Evolutionary conservation across 495 filamentous ascomycete genomes (phyloP), one percentile per base, ranked within the genome.

Genomic region (Talaromyces borbonicus): DNA sequence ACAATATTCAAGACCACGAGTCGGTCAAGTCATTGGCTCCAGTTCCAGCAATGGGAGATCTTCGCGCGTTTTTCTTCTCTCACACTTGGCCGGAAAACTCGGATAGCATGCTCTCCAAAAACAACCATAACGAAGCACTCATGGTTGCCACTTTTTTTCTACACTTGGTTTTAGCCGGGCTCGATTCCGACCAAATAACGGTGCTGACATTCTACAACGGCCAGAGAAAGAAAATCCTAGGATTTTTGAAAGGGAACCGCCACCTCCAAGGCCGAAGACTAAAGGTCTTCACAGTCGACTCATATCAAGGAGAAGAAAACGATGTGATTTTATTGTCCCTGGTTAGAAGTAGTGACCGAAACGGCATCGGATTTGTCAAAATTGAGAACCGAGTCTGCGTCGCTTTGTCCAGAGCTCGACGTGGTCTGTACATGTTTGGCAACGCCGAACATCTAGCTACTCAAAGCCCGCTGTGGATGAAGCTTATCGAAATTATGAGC

Each of bases 291-390:
- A 96, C 92, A 0, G 86, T 97, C 0, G 92, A 97, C 55, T 89
- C 85, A 0, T 96, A 90, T 58, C 92, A 97, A 56, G 90, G 90
- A 22, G 88, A 96, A 57, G 89, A 97, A 53, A 96, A 96, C 52
- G 86, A 87, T 15, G 69, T 96, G 27, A 66, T 96, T 14, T 52
- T 97, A 4, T 69, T 96, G 1, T 95, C 90, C 0, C 66, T 96
- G 0, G 90, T 95, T 8, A 73, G 92, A 36, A 90, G 82, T 54
- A 85, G 81, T 49, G 27, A 47, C 9, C 33, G 63, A 18, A 46
- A 66, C 26, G 55, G 62, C 4, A 78, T 87, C 38, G 86, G 85
- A 3, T 96, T 90, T 54, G 62, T 92, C 16, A 68, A 71, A 8
- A 78, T 84, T 36, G 71, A 79, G 52, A 93, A 94, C 51, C 78